Evolutionary conservation across 257 asterid genomes (phyloP).

Genomic region (Nicotiana otophora): DNA sequence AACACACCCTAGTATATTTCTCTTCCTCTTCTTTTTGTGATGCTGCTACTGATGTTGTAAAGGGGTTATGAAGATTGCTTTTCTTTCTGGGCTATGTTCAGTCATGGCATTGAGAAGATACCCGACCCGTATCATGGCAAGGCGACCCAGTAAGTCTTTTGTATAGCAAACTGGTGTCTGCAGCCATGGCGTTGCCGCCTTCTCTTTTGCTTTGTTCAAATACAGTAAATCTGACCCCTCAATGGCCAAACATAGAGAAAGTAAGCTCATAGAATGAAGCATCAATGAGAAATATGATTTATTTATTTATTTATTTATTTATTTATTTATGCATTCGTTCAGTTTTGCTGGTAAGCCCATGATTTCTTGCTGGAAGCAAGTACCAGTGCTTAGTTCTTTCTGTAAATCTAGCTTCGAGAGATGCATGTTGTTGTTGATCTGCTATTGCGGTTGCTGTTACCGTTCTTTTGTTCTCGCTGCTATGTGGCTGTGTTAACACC

Average conservation of each 20-base stretch:
- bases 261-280: too few relatives aligned
- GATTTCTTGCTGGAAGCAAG: too few relatives aligned
- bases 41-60: neutral
- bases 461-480: too few relatives aligned
- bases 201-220: neutral
- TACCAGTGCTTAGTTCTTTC: too few relatives aligned
- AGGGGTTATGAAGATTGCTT: neutral
- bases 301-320: too few relatives aligned
- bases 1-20: neutral
- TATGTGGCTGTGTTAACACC: too few relatives aligned
- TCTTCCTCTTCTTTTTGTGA: neutral
- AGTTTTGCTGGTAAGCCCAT: too few relatives aligned
- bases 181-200: conserved; percentile 16
- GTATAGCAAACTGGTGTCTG: conserved; percentile 13
- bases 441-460: too few relatives aligned
- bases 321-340: too few relatives aligned
- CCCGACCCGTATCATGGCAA: neutral
- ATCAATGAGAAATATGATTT: too few relatives aligned
- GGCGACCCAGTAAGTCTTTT: neutral
- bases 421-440: too few relatives aligned
- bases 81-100: neutral
- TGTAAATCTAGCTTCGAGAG: too few relatives aligned
- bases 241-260: neutral
- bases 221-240: neutral
- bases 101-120: neutral